phyloP scores from a whole-genome alignment of 2,329 filamentous ascomycete genomes.

The Calonectria crousiana region DNA sequence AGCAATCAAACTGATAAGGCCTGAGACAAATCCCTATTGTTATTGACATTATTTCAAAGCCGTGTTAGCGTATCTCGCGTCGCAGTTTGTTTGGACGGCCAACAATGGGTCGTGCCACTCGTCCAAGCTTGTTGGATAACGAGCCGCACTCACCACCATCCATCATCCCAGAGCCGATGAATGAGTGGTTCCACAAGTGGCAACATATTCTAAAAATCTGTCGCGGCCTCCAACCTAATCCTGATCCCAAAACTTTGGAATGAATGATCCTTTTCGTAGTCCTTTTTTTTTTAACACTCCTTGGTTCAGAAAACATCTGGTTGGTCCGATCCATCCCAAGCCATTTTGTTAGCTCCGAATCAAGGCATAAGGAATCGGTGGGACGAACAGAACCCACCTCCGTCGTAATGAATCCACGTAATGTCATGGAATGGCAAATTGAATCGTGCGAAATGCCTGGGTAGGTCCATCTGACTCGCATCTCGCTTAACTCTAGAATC shows the following conservation, averaged over 20 bases:
- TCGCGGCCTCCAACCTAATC: background rate
- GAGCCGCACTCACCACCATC: background rate
- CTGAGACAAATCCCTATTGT: background rate
- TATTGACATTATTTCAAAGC: background rate
- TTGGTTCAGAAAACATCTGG: background rate
- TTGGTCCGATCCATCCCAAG: background rate
- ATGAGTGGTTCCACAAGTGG: background rate
- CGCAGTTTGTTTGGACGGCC: background rate
- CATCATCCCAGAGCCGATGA: background rate
- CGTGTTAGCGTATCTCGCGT: background rate
- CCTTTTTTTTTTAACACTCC: background rate
- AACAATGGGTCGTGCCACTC: background rate
- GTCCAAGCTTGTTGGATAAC: background rate
- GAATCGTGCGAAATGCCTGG: background rate
- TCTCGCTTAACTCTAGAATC: background rate
- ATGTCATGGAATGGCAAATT: background rate
- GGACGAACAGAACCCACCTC: background rate
- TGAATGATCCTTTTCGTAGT: background rate
- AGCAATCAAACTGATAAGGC: constrained; percentile 4
- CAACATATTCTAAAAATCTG: background rate
- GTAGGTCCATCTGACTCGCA: background rate
- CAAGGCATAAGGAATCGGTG: background rate
- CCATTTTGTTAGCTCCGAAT: background rate
- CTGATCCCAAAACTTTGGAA: background rate
- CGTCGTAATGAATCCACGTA: background rate